Base-by-base conservation (phyloP, 495 filamentous ascomycete species). In the Penicillium ochrochloron region DNA sequence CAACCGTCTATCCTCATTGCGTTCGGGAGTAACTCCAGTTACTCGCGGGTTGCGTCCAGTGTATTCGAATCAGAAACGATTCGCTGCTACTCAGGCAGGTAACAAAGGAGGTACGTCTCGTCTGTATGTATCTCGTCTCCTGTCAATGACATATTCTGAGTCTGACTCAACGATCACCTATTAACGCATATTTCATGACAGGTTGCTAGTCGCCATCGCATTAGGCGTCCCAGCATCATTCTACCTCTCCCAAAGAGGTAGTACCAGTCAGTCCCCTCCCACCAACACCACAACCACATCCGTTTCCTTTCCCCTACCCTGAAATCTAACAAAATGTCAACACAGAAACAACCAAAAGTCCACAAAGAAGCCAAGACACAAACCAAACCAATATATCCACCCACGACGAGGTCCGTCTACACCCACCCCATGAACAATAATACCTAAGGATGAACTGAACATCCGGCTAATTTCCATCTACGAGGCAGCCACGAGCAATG, bases 21-120 rank as follows among this genome's bases (percentile, higher is more conserved):
- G 3, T 15, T 21, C 44, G 21, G 44, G 44, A 48, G 9, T 19
- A 8, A 37, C 2, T 37, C 35, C 35, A 48, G 2, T 19, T 48
- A 21, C 44, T 8, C 44, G 44, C 21, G 44, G 9, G 0, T 21
- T 48, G 19, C 44, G 44, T 48, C 44, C 44, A 9, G 19, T 25
- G 6, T 25, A 23, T 25, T 25, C 44, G 21, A 48, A 25, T 14
- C 31, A 25, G 31, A 46, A 41, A 59, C 25, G 39, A 3, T 44
- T 64, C 48, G 21, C 53, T 39, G 35, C 14, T n/a, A 57, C 25
- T 23, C 21, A 12, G 21, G 25, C 44, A 25, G 59, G 12, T 25
- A 41, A 33, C 1, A 54, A 34, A 14, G 51, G 51, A 19, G 51
- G 29, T 10, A 15, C n/a, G 3, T 9, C 51, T n/a, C 51, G 51